Evolutionary conservation across 1,139 yeast species (phyloP), one percentile per base, ranked within the genome.

Genomic region (Lodderomyces theae): DNA sequence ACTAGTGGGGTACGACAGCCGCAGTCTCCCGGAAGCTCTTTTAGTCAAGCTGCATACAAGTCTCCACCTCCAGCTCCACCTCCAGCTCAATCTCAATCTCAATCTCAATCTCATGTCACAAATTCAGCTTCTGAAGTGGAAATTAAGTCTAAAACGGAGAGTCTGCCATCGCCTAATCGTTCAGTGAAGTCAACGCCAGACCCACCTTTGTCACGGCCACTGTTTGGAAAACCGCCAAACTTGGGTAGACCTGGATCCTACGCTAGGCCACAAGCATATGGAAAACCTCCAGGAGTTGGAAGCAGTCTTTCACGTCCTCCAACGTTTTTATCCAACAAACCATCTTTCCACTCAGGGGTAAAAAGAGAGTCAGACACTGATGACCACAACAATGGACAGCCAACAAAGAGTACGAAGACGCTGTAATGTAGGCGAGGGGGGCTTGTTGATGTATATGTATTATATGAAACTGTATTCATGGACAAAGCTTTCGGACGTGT

Each of bases 261-360:
- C 19, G 51, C 50, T 28, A 51, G 51, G 35, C 60, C 58, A 12
- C 64, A 47, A 43, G 51, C 53, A 12, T 56, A 56, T 40, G 54
- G 62, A 9, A 59, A 60, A 32, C 60, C 59, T 15, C 52, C 44
- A 8, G 40, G 45, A 11, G 31, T 24, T 38, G 51, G 24, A 35
- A 43, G 21, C 21, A 46, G 49, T 13, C 51, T 63, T 34, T 44
- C 61, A 2, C 57, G 59, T 37, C 67, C 70, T 15, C 69, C 70
- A 11, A 67, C 60, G 41, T 64, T 64, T 41, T 45, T 61, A 12
- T 57, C 69, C 9, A 63, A 58, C 35, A 65, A 64, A 44, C 64
- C 64, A 2, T 48, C 52, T 22, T 50, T 38, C 31, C 34, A 28
- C 8, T 8, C 22, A 13, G 45, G 45, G 15, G 37, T 34, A 15